A percentile compares a stretch with the other conserved stretches of the same genome.
Evolutionary conservation across 2,329 filamentous ascomycete species (phyloP).

Genomic region (Nemania serpens): DNA sequence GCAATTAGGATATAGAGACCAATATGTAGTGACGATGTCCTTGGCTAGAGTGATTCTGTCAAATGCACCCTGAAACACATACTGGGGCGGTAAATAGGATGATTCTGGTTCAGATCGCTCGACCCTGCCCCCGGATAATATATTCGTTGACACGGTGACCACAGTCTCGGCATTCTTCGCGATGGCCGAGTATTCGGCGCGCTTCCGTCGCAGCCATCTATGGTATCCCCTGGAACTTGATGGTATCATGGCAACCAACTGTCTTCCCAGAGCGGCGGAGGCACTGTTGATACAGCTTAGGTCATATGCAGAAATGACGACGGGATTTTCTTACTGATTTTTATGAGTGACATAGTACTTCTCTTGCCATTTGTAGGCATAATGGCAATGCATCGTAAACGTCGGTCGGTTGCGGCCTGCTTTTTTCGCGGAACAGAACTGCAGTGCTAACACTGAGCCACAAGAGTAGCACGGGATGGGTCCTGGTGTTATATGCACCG

Average conservation of each 20-base stretch:
- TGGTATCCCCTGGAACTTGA: not conserved
- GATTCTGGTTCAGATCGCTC: not conserved
- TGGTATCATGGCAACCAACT: not conserved
- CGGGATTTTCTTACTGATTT: not conserved
- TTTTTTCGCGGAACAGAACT: too few species aligned
- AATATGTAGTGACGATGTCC: not conserved
- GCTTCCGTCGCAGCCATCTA: not conserved
- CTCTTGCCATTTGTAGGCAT: conserved; percentile 9
- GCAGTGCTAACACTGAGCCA: too few species aligned
- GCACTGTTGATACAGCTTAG: conserved; percentile 1
- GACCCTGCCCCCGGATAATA: too few species aligned
- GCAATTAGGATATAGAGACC: not conserved
- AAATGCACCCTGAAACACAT: not conserved
- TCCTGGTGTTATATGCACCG: too few species aligned
- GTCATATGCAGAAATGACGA: not conserved
- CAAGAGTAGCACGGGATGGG: too few species aligned
- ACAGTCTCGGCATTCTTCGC: not conserved
- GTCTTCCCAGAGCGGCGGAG: not conserved
- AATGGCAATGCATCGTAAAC: too few species aligned
- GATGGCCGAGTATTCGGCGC: not conserved
- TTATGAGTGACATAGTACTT: conserved; percentile 6
- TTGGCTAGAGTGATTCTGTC: too few species aligned
- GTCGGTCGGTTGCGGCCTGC: too few species aligned
- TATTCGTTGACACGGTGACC: not conserved
- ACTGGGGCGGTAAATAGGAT: not conserved